Evolutionary conservation across 495 filamentous ascomycete genomes (phyloP).

Genomic region (Filosporella fistucella): DNA sequence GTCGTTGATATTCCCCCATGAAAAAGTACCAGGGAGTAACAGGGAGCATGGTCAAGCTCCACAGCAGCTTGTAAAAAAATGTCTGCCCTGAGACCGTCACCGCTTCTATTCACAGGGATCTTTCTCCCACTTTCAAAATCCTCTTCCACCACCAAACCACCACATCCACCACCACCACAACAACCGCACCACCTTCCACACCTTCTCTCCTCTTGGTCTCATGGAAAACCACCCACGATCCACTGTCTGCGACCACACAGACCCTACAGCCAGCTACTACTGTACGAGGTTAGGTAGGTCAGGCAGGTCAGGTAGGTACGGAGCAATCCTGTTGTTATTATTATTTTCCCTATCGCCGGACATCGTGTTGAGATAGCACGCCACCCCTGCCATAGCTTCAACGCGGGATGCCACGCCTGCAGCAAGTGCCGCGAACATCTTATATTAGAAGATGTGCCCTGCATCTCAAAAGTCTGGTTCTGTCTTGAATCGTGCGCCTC

Average conservation of each 20-base stretch:
- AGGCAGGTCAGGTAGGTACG: no score
- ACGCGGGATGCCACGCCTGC: constrained; percentile 10
- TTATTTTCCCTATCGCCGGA: neutral
- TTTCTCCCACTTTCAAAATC: no score
- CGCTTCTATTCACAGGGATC: no score
- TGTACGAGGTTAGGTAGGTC: no score
- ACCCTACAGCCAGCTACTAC: neutral
- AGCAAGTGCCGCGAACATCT: constrained; percentile 15
- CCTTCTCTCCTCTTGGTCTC: constrained; percentile 10
- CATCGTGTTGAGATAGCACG: neutral
- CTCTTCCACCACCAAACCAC: neutral
- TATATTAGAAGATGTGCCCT: constrained; percentile 20
- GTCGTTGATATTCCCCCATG: no score
- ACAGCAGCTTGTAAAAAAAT: no score
- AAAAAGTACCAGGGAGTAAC: no score
- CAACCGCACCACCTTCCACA: constrained; percentile 5
- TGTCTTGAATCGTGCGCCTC: constrained; percentile 11
- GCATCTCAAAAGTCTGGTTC: no score
- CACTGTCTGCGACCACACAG: neutral
- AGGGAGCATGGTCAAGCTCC: no score
- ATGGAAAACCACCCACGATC: neutral
- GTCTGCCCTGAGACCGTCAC: no score
- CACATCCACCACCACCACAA: neutral
- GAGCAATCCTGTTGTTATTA: constrained; percentile 7
- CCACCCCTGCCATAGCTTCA: constrained; percentile 7